Evolutionary conservation across 345 rosid species (phyloP).

Genomic region (Boechera stricta): DNA sequence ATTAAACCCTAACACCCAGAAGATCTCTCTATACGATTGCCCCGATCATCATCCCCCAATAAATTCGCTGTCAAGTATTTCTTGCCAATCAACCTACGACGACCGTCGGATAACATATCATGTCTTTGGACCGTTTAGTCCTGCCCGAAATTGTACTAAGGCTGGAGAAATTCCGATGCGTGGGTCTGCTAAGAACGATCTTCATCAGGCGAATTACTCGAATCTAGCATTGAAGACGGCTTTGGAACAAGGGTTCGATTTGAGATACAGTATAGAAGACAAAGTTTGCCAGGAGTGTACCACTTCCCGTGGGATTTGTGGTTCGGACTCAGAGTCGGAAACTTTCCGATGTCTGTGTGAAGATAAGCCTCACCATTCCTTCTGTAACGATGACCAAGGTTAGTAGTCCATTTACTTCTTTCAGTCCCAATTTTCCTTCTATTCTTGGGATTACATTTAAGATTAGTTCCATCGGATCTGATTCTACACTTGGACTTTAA

Average conservation of each 20-base stretch:
- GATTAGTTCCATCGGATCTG: background rate
- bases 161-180: slow-evolving; percentile 42
- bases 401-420: slow-evolving; percentile 11
- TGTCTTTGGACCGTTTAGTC: background rate
- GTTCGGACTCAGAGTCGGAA: slow-evolving; percentile 20
- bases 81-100: background rate
- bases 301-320: slow-evolving; percentile 54
- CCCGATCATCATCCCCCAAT: background rate
- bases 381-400: slow-evolving; percentile 23
- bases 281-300: slow-evolving; percentile 25
- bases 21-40: slow-evolving; percentile 43
- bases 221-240: background rate
- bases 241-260: slow-evolving; percentile 41
- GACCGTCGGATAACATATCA: background rate
- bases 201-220: background rate
- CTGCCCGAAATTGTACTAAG: too few relatives aligned
- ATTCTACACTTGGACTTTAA: background rate
- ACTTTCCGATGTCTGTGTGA: slow-evolving; percentile 51
- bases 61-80: background rate
- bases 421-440: background rate
- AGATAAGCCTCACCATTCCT: slow-evolving; percentile 13
- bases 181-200: background rate
- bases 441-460: background rate
- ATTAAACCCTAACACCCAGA: background rate
- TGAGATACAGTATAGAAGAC: background rate